Base-by-base conservation (phyloP, 495 filamentous ascomycete genomes). In the Mycothermus thermophilus region DNA sequence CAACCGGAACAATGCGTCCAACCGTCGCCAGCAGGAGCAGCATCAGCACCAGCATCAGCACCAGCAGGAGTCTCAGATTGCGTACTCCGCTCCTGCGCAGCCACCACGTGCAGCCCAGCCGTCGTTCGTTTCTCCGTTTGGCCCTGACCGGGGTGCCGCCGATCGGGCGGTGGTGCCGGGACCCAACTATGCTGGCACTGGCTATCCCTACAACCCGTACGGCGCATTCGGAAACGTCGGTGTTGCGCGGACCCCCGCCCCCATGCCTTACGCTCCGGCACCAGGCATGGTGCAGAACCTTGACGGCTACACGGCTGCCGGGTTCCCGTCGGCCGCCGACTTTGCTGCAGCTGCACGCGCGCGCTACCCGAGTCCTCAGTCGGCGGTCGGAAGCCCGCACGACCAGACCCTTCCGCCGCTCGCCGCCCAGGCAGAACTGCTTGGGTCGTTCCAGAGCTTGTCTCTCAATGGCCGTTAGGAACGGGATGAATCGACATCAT, bases 401-500 rank as follows among this genome's bases (percentile, higher is more conserved):
- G 62, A 64, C 11, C 59, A 60, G 35, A 41, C 43, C 8, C 40
- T 52, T 12, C 38, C 56, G 13, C 33, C 46, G 27, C 41, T 64
- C 28, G 44, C 51, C 24, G 37, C 44, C 8, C 63, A 64, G 33
- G 46, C 48, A 27, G 63, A 67, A 4, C 66, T 68, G 66, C 55
- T 63, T 16, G 57, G 45, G 7, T 41, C 52, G 10, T 71, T 73
- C 44, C 68, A 73, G 38, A 61, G 67, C 10, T 49, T 73, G 4
- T 72, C 67, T 2, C 54, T 73, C 41, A 70, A 69, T 43, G 50
- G 58, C 24, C 66, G 66, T 32, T 71, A 40, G 36, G 11, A 17
- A 3, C 12, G 14, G 12, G 42, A 60, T 35, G 15, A 2, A n/a
- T n/a, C n/a, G n/a, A n/a, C n/a, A n/a, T n/a, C n/a, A n/a, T 25